Percentiles rank a stretch among this genome's conserved stretches.
These are phyloP conservation scores for Aureobasidium leucospermi DNA, from an alignment of 2,329 filamentous ascomycete species.

Conservation along the genomic window DNA sequence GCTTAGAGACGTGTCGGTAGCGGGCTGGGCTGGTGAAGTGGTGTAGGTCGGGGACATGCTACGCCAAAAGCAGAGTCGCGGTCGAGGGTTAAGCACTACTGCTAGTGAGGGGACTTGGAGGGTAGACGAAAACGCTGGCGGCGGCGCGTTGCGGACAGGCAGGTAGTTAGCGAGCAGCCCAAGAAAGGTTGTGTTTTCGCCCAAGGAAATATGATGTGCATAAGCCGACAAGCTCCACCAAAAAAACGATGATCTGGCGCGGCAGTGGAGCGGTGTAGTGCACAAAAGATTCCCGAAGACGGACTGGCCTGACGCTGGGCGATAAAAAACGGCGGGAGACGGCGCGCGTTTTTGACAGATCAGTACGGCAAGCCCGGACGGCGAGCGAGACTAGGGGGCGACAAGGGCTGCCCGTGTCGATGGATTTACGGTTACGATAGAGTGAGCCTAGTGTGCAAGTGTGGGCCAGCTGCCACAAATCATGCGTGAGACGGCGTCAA, in stretches of 20 bases:
- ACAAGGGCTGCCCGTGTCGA: neutral
- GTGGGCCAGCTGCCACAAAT: slow-evolving; percentile 10
- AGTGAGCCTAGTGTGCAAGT: neutral
- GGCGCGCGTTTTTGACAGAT: slow-evolving; percentile 14
- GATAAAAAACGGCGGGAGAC: slow-evolving; percentile 11
- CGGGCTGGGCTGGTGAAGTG: slow-evolving; percentile 27
- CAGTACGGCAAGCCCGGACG: slow-evolving; percentile 10
- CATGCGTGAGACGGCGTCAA: slow-evolving; percentile 8
- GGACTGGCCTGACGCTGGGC: slow-evolving; percentile 10
- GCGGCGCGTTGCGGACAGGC: slow-evolving; percentile 26
- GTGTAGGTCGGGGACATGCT: slow-evolving; percentile 43
- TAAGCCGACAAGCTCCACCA: slow-evolving; percentile 26
- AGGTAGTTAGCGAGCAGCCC: slow-evolving; percentile 23
- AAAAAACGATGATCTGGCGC: slow-evolving; percentile 24
- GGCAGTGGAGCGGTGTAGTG: slow-evolving; percentile 17
- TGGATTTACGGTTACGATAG: slow-evolving; percentile 9
- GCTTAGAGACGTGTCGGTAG: slow-evolving; percentile 33
- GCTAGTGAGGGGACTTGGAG: slow-evolving; percentile 16
- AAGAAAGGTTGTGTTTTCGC: slow-evolving; percentile 30
- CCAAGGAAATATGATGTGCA: slow-evolving; percentile 43
- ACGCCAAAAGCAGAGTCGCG: slow-evolving; percentile 25
- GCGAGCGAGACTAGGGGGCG: slow-evolving; percentile 3
- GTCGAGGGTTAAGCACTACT: slow-evolving; percentile 21
- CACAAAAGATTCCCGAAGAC: slow-evolving; percentile 14
- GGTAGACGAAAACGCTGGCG: slow-evolving; percentile 25